A percentile compares a stretch with the other conserved stretches of the same genome.
These are phyloP conservation scores for Phaeosphaeriaceae sp. DNA, from an alignment of 2,329 filamentous ascomycete genomes.

Conservation along the genomic window DNA sequence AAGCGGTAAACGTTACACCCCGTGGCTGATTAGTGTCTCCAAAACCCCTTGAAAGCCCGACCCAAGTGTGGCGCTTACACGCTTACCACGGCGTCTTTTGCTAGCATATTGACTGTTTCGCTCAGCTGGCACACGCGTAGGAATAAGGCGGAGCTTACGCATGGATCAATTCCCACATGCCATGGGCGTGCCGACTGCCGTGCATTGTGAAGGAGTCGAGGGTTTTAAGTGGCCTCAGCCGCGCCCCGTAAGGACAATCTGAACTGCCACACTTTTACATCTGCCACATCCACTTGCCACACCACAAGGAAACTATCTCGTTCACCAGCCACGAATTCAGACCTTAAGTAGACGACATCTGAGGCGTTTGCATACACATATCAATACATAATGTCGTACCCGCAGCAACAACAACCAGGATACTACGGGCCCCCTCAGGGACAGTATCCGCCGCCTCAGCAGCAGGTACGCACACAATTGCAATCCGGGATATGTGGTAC, in stretches of 20 bases:
- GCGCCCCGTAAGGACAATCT: not conserved
- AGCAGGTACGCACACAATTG: constrained; percentile 16
- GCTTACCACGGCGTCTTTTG: not conserved
- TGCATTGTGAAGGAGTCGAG: not conserved
- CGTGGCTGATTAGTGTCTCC: constrained; percentile 15
- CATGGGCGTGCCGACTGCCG: constrained; percentile 1
- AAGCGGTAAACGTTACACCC: constrained; percentile 15
- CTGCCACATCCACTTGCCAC: constrained; percentile 11
- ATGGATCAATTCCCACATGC: not conserved
- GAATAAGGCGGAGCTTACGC: not conserved
- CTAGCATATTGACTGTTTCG: not conserved
- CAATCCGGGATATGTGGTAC: not conserved
- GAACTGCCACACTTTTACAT: not conserved
- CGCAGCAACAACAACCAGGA: constrained; percentile 14
- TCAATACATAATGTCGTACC: constrained; percentile 23
- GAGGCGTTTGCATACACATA: not conserved
- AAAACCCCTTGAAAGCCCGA: not conserved
- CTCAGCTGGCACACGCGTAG: not conserved
- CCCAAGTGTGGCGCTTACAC: constrained; percentile 19
- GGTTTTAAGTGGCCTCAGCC: not conserved
- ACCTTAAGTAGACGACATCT: constrained; percentile 1
- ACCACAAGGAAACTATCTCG: constrained; percentile 1
- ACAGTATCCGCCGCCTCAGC: constrained; percentile 37
- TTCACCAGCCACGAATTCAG: constrained; percentile 21
- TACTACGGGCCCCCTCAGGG: constrained; percentile 38